phyloP scores from a whole-genome alignment of 345 rosid genomes.

The Hevea brasiliensis region DNA sequence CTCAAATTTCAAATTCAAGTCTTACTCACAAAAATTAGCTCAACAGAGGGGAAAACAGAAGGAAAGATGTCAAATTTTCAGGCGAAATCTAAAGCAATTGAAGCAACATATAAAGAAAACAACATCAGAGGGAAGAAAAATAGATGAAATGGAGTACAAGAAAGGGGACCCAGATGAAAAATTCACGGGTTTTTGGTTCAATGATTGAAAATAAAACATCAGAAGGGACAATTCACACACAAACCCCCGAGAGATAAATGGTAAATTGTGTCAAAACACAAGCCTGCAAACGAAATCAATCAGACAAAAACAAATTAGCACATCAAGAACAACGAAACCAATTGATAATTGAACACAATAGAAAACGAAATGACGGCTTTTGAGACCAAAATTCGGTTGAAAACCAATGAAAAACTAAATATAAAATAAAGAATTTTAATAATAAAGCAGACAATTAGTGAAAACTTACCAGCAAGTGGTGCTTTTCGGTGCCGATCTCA shows the following conservation, averaged over 20 bases:
- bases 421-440: background rate
- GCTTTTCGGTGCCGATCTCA: constrained; percentile 27
- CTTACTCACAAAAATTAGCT: background rate
- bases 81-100: constrained; percentile 76
- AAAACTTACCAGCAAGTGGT: constrained; percentile 19
- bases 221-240: constrained; percentile 49
- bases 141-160: constrained; percentile 46
- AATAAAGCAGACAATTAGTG: background rate
- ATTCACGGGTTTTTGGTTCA: constrained; percentile 46
- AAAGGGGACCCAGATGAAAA: constrained; percentile 44
- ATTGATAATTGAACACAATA: background rate
- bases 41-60: background rate
- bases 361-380: background rate
- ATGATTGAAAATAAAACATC: constrained; percentile 75
- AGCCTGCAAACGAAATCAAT: constrained; percentile 35
- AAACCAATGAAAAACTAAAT: background rate
- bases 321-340: background rate
- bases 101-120: constrained; percentile 71
- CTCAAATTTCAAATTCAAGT: constrained; percentile 13
- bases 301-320: constrained; percentile 19
- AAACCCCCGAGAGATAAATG: background rate
- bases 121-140: constrained; percentile 63
- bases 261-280: constrained; percentile 6
- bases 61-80: constrained; percentile 56
- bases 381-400: background rate